Base-by-base conservation (phyloP, 441 rosid genomes). In the Brassica hybrid region DNA sequence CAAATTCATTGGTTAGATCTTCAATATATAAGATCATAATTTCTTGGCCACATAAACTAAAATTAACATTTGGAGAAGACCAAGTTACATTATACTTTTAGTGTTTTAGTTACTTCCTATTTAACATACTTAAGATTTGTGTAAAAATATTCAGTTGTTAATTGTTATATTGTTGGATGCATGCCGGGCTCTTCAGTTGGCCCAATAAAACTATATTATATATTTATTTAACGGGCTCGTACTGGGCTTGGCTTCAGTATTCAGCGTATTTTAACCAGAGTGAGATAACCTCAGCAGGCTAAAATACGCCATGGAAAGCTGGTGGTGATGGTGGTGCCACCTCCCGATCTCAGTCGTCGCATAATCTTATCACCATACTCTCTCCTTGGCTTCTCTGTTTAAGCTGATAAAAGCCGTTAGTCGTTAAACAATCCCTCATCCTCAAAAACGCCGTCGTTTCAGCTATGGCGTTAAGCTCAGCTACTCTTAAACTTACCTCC, bases 391-490 rank as follows among this genome's bases (percentile, higher is more conserved):
- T 58, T 57, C 67, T 79, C 67, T 30, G 78, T 61, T 27, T 73
- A n/a, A n/a, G n/a, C n/a, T n/a, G n/a, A n/a, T n/a, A n/a, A n/a
- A 67, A 38, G 67, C 65, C 65, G 77, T 78, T 79, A 64, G 56
- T 57, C 75, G 72, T 69, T 70, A 65, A 72, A 38, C n/a, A 36
- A 61, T 34, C 7, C 38, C 43, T 18, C 59, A 45, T 41, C 45
- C 19, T 19, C 4, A 25, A 78, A 30, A 66, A 76, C 83, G 83
- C 13, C 3, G 78, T 73, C 76, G 76, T 77, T 41, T 41, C 76
- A 67, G 75, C 76, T 63, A 76, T 81, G 81, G 78, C 81, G 78
- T 81, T 81, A 30, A 77, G 80, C 83, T 73, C 83, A 81, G 75
- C 81, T 68, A 63, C 78, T n/a, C 10, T 71, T 52, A 80, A 79